phyloP scores from a whole-genome alignment of 2,329 filamentous ascomycete species.

The Westerdykella sp. region DNA sequence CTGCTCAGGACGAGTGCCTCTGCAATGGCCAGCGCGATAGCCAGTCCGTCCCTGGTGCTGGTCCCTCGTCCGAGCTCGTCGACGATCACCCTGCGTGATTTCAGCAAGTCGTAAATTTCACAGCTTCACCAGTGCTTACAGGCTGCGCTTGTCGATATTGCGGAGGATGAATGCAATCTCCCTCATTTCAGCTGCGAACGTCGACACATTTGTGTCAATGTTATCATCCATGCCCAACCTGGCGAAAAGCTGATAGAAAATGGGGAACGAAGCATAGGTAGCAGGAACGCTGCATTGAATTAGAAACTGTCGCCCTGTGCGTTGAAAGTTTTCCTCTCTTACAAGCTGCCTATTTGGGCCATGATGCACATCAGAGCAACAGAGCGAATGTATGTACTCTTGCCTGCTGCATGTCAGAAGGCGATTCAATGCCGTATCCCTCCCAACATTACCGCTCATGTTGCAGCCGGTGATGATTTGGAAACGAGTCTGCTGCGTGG shows the following conservation, averaged over 20 bases:
- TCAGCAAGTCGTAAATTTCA: conserved; percentile 4
- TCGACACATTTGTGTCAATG: conserved; percentile 85
- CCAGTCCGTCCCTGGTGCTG: conserved; percentile 78
- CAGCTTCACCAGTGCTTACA: conserved; percentile 34
- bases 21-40: conserved; percentile 83
- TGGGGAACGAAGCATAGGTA: conserved; percentile 71
- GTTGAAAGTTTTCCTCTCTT: not conserved
- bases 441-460: conserved; percentile 64
- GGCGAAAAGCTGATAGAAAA: conserved; percentile 79
- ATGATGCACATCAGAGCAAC: conserved; percentile 82
- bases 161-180: conserved; percentile 89
- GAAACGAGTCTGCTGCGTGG: conserved; percentile 71
- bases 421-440: not conserved
- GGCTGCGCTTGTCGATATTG: conserved; percentile 69
- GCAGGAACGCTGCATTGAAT: conserved; percentile 58
- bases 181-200: conserved; percentile 90
- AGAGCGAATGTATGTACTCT: conserved; percentile 88
- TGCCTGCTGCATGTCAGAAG: conserved; percentile 35
- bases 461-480: conserved; percentile 95
- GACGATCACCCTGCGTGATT: conserved; percentile 55
- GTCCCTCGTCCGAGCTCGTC: conserved; percentile 92
- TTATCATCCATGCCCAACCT: conserved; percentile 80
- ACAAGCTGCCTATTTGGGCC: conserved; percentile 85
- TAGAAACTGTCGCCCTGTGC: conserved; percentile 1
- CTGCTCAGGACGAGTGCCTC: conserved; percentile 75